Conservation (phyloP, 2,329 filamentous ascomycete species). For the Cercospora berteroae region DNA sequence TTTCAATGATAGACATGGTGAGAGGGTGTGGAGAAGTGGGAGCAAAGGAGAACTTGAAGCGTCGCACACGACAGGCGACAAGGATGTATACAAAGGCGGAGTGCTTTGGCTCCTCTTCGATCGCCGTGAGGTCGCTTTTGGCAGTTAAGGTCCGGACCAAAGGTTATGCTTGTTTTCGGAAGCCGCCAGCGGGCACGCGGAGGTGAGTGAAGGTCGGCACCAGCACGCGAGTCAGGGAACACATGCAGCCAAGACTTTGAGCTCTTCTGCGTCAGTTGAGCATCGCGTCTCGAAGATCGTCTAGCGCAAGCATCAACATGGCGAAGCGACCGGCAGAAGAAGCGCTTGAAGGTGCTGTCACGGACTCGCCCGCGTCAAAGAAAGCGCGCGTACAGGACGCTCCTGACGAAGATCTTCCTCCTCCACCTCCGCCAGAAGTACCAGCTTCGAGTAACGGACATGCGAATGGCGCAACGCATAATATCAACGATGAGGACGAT, state of each 20-base stretch:
- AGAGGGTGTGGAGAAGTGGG: background rate
- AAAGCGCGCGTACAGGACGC: conserved; percentile 47
- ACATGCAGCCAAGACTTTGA: conserved; percentile 10
- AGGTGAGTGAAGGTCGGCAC: background rate
- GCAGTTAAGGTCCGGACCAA: background rate
- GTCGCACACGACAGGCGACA: background rate
- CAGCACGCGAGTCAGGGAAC: conserved; percentile 1
- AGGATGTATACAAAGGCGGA: background rate
- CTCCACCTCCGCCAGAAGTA: conserved; percentile 27
- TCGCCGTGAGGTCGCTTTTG: background rate
- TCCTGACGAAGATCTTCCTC: conserved; percentile 37
- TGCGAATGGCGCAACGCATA: conserved; percentile 33
- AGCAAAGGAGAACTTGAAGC: background rate
- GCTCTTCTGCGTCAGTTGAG: background rate
- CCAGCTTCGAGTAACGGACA: conserved; percentile 25
- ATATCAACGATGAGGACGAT: conserved; percentile 39
- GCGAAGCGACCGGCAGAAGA: conserved; percentile 49
- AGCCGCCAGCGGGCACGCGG: conserved; percentile 1
- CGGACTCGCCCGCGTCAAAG: conserved; percentile 50
- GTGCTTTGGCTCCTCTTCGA: background rate
- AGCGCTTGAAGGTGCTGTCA: conserved; percentile 43
- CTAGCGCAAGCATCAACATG: conserved; percentile 36
- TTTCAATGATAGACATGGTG: conserved; percentile 27
- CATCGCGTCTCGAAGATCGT: background rate
- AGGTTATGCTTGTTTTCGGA: conserved; percentile 3